Evolutionary conservation across 345 rosid species (phyloP).

Genomic region (Populus pruinosa): DNA sequence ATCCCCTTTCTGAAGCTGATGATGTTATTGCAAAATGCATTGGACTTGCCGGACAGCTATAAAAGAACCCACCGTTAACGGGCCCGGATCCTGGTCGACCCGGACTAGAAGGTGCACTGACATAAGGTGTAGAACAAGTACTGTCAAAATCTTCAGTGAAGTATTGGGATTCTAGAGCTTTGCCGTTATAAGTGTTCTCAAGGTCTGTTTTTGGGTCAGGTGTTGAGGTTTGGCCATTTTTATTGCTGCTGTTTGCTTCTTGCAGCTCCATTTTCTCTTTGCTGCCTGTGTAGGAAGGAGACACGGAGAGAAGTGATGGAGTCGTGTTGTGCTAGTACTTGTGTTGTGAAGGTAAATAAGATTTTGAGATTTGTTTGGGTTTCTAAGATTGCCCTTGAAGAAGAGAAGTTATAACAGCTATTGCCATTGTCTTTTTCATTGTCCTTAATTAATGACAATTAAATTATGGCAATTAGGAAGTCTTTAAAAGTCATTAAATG

Average conservation of each 20-base stretch:
- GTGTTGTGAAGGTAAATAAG: neutral
- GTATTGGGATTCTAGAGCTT: constrained; percentile 1
- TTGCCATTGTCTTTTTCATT: constrained; percentile 3
- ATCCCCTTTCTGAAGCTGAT: constrained; percentile 12
- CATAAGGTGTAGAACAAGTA: constrained; percentile 91
- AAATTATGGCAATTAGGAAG: neutral
- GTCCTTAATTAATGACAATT: neutral
- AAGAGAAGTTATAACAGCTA: neutral
- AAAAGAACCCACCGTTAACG: constrained; percentile 53
- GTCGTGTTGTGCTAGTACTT: neutral
- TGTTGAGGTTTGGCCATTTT: constrained; percentile 8
- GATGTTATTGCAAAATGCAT: constrained; percentile 69
- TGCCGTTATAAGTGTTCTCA: constrained; percentile 5
- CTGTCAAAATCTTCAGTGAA: constrained; percentile 45
- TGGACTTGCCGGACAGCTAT: constrained; percentile 94
- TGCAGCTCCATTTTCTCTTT: constrained; percentile 33
- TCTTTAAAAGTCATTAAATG: too few species aligned
- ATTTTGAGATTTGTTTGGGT: neutral
- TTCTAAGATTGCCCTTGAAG: neutral
- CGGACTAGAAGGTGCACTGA: constrained; percentile 96
- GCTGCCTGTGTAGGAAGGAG: neutral
- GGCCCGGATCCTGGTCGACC: constrained; percentile 45
- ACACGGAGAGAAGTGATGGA: neutral
- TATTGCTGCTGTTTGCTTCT: constrained; percentile 2
- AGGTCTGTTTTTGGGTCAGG: constrained; percentile 2